Base-by-base conservation (phyloP, 495 filamentous ascomycete species). In the Penicillium daleae region DNA sequence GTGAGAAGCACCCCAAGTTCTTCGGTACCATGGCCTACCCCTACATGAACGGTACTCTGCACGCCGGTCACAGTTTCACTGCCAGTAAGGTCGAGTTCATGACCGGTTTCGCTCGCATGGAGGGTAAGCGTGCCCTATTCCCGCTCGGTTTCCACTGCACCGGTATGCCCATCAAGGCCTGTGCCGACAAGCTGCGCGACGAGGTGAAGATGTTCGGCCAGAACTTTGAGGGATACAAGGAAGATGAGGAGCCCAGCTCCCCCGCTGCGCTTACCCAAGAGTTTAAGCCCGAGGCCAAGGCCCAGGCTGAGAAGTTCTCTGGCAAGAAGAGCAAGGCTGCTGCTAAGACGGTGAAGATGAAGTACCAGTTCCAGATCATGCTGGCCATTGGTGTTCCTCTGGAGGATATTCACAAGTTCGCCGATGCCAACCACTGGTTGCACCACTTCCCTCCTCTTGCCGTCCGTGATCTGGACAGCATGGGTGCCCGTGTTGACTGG, bases 91-190 rank as follows among this genome's bases (percentile, higher is more conserved):
- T 96, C 64, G 94, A 99, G 75, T 99, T 97, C 74, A 86, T 88
- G 64, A 85, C 88, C 40, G 91, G 93, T 37, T 90, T 89, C 64
- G 87, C 89, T 40, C 81, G 94, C 39, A 96, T 97, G 93, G 86
- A 95, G 75, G 95, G 95, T 63, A 92, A 92, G 79, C 82, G 89
- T 49, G 82, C 86, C 60, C 81, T 98, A 48, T 97, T 94, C 76
- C 95, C 95, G 56, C 86, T 91, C 52, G 96, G 95, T 15, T 98
- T 90, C 78, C 95, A 99, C 79, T 96, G 92, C 78, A 97, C 96
- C 0, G 95, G 95, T 71, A 94, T 99, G 87, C 93, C 95, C 5
- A 98, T 99, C 79, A 97, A 97, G 75, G 93, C 95, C 5, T 96
- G 91, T 71, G 94, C 95, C 27, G 95, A 99, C 78, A 98, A 97